Conservation (phyloP, 1,139 yeast genomes). For the Scheffersomyces lignicola region DNA sequence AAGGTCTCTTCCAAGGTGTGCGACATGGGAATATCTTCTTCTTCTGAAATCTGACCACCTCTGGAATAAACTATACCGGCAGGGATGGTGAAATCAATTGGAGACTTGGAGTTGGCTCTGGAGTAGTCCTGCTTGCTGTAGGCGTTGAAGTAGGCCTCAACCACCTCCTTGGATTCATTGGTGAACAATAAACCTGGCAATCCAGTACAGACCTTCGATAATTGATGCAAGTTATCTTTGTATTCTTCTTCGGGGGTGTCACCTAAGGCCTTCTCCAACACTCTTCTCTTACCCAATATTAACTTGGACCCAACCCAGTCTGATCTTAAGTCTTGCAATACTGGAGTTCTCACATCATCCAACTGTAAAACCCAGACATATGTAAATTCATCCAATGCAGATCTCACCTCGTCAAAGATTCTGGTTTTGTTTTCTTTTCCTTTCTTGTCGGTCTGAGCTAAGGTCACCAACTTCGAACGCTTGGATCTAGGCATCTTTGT, state of each 20-base stretch:
- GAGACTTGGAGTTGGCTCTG: slow-evolving; percentile 83
- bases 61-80: slow-evolving; percentile 90
- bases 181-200: slow-evolving; percentile 88
- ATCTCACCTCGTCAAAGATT: slow-evolving; percentile 86
- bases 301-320: slow-evolving; percentile 92
- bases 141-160: slow-evolving; percentile 76
- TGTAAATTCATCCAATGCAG: slow-evolving; percentile 71
- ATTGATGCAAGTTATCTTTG: slow-evolving; percentile 73
- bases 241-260: slow-evolving; percentile 86
- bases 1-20: slow-evolving; percentile 93
- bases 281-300: slow-evolving; percentile 89
- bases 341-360: slow-evolving; percentile 95
- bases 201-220: slow-evolving; percentile 62
- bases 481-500: slow-evolving; percentile 87
- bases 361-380: slow-evolving; percentile 84
- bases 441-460: slow-evolving; percentile 94
- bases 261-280: slow-evolving; percentile 90
- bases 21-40: slow-evolving; percentile 95
- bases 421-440: slow-evolving; percentile 91
- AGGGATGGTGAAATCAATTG: slow-evolving; percentile 81
- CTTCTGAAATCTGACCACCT: slow-evolving; percentile 88
- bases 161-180: slow-evolving; percentile 80
- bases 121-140: slow-evolving; percentile 82
- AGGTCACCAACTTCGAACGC: slow-evolving; percentile 91
- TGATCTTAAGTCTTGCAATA: slow-evolving; percentile 84